phyloP scores from a whole-genome alignment of 2,329 filamentous ascomycete genomes.

The Drechslerella dactyloides region DNA sequence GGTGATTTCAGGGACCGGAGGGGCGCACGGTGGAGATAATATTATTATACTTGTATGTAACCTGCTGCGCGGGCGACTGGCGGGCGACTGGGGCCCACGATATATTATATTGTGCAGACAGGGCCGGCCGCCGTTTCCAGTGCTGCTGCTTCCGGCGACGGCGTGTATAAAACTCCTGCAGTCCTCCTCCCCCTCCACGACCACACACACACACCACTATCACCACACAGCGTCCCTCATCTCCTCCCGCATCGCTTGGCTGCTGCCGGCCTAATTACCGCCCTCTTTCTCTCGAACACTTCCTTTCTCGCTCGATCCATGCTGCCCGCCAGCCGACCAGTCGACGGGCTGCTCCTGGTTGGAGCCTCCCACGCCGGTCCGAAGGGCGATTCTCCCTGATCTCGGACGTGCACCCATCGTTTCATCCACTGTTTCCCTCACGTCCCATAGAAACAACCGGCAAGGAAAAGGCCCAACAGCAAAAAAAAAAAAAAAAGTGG shows the following conservation, averaged over 20 bases:
- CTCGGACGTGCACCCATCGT: not conserved
- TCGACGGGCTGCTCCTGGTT: not conserved
- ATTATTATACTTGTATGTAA: not conserved
- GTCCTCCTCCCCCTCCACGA: not conserved
- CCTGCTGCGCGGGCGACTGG: no score
- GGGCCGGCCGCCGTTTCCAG: no score
- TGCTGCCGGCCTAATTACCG: not conserved
- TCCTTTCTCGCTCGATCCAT: not conserved
- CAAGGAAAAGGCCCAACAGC: not conserved
- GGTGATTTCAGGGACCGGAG: conserved; percentile 1
- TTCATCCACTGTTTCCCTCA: not conserved
- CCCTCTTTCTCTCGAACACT: not conserved
- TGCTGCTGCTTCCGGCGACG: no score
- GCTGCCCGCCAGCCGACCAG: not conserved
- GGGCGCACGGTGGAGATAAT: not conserved
- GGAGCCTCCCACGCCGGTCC: not conserved
- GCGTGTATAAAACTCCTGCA: conserved; percentile 1
- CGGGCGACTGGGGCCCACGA: no score
- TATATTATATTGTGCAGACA: no score
- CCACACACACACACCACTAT: not conserved
- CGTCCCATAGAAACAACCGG: not conserved
- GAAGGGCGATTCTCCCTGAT: not conserved
- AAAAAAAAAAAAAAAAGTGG: not conserved
- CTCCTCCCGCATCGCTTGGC: not conserved
- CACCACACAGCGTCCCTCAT: not conserved